Evolutionary conservation across 139 green algal genomes (phyloP).

Genomic region (Asterochloris erici): DNA sequence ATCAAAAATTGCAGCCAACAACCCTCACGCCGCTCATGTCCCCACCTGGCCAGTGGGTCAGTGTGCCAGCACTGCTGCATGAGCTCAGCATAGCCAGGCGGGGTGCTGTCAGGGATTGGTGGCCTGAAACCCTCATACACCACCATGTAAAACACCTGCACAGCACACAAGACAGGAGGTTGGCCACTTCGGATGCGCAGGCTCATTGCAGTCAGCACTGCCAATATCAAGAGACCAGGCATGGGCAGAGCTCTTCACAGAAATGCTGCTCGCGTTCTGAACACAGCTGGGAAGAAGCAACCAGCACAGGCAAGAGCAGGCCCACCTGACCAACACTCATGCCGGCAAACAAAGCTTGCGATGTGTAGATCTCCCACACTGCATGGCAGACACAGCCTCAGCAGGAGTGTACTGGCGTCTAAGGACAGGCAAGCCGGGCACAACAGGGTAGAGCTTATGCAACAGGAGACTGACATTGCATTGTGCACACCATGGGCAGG

Average conservation of each 20-base stretch:
- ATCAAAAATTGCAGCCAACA: too few species aligned
- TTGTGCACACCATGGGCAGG: neutral
- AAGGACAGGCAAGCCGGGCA: neutral
- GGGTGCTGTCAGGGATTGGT: conserved; percentile 24
- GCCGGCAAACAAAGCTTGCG: conserved; percentile 24
- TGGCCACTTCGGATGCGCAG: neutral
- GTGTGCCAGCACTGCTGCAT: conserved; percentile 36
- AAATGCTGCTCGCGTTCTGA: too few species aligned
- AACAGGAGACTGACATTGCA: neutral
- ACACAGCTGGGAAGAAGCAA: neutral
- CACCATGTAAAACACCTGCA: conserved; percentile 39
- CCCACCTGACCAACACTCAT: conserved; percentile 24
- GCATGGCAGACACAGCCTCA: neutral
- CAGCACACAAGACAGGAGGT: neutral
- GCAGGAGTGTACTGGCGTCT: too few species aligned
- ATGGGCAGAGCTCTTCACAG: too few species aligned
- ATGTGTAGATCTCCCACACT: conserved; percentile 42
- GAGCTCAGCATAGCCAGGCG: conserved; percentile 27
- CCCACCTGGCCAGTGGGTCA: conserved; percentile 4
- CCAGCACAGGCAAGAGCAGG: neutral
- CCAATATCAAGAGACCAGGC: too few species aligned
- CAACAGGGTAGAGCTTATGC: neutral
- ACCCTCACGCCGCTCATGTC: too few species aligned
- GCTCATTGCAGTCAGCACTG: neutral
- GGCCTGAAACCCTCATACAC: conserved; percentile 25